phyloP scores from a whole-genome alignment of 2,329 filamentous ascomycete genomes.

The Aspergillus neotritici region DNA sequence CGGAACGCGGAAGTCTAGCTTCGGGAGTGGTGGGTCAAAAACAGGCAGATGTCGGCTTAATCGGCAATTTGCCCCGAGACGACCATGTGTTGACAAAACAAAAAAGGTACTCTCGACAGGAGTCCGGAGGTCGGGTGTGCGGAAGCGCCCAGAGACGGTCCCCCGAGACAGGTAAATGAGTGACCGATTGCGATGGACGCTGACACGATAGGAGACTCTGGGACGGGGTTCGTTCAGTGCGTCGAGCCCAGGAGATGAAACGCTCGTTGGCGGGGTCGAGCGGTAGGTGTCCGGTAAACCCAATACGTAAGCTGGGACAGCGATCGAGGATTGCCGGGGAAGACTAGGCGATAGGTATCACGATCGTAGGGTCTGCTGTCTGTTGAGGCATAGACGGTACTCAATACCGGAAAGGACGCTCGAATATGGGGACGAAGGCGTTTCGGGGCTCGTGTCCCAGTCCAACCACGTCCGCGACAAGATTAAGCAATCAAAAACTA shows the following conservation, averaged over 20 bases:
- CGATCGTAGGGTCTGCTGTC: slow-evolving; percentile 7
- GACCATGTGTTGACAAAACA: slow-evolving; percentile 20
- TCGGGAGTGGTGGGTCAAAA: slow-evolving; percentile 1
- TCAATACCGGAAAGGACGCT: neutral
- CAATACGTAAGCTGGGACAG: slow-evolving; percentile 17
- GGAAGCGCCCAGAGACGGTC: neutral
- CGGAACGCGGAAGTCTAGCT: slow-evolving; percentile 1
- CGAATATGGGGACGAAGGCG: slow-evolving; percentile 8
- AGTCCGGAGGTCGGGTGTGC: too few relatives aligned
- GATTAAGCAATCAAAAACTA: slow-evolving; percentile 12
- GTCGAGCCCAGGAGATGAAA: slow-evolving; percentile 5
- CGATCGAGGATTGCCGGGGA: slow-evolving; percentile 6
- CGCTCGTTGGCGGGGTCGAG: slow-evolving; percentile 1
- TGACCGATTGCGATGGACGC: slow-evolving; percentile 2
- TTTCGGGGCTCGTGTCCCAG: slow-evolving; percentile 11
- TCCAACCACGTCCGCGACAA: slow-evolving; percentile 10
- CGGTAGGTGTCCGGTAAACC: slow-evolving; percentile 7
- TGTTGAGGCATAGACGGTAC: slow-evolving; percentile 10
- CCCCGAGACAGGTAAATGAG: neutral
- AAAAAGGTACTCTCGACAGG: slow-evolving; percentile 1
- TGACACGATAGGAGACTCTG: too few relatives aligned
- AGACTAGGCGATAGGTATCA: slow-evolving; percentile 9
- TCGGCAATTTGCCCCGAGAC: slow-evolving; percentile 14
- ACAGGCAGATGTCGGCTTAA: slow-evolving; percentile 16
- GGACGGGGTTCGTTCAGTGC: slow-evolving; percentile 1